These are phyloP conservation scores for Pinguiococcus pyrenoidosus DNA, from an alignment of 108 stramenopile genomes.

Conservation along the genomic window DNA sequence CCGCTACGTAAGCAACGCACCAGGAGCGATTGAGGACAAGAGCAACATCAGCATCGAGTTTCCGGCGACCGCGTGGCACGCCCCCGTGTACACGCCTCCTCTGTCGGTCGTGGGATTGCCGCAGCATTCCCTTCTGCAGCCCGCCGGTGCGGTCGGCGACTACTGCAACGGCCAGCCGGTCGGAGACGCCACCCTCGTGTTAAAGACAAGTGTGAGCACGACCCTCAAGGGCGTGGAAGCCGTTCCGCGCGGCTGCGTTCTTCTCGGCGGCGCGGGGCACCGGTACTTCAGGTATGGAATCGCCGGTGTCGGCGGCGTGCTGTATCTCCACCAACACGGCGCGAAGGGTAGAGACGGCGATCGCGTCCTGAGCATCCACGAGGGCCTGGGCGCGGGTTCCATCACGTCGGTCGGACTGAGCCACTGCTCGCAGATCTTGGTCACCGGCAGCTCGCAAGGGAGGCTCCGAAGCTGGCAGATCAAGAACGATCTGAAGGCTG, in stretches of 20 bases:
- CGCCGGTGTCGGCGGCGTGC: too few species aligned
- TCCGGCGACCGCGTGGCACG: background rate
- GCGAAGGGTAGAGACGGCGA: slow-evolving; percentile 65
- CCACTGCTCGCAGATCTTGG: too few species aligned
- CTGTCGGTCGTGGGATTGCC: background rate
- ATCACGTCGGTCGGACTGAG: too few species aligned
- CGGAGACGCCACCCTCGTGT: slow-evolving; percentile 1
- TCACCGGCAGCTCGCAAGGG: too few species aligned
- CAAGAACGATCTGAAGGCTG: too few species aligned
- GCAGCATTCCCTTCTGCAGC: background rate
- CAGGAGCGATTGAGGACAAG: too few species aligned
- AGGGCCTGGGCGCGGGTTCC: too few species aligned
- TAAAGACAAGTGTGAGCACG: slow-evolving; percentile 14
- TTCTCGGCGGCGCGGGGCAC: background rate
- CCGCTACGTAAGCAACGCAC: background rate
- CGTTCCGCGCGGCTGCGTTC: slow-evolving; percentile 4
- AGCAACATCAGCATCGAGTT: too few species aligned
- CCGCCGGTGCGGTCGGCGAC: slow-evolving; percentile 7
- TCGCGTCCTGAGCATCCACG: slow-evolving; percentile 71
- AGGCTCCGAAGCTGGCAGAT: too few species aligned
- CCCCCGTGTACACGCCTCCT: background rate
- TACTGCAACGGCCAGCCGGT: too few species aligned
- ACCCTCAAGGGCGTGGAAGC: slow-evolving; percentile 13
- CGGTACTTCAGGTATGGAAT: slow-evolving; percentile 10
- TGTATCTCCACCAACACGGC: too few species aligned